Evolutionary conservation across 2,329 filamentous ascomycete genomes (phyloP).

Genomic region (Diaporthe australafricana): DNA sequence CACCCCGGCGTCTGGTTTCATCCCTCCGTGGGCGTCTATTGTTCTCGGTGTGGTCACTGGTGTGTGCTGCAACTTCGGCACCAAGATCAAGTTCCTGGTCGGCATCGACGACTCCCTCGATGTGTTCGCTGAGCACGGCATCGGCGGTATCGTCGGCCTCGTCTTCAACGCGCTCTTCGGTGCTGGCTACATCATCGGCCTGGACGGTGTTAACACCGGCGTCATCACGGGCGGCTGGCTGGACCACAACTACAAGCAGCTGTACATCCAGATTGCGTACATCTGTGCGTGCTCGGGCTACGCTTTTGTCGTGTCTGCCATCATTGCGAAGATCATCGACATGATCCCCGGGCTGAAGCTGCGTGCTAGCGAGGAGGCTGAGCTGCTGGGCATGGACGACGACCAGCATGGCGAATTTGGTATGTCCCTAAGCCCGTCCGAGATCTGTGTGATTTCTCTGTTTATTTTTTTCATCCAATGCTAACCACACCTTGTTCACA

Average conservation of each 20-base stretch:
- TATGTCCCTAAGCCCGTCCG: neutral
- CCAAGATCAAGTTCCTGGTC: conserved; percentile 73
- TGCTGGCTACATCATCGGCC: conserved; percentile 76
- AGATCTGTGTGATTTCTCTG: neutral
- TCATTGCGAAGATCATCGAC: conserved; percentile 81
- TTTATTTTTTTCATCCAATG: neutral
- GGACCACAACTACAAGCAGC: conserved; percentile 77
- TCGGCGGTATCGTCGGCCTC: conserved; percentile 76
- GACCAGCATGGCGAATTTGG: conserved; percentile 90
- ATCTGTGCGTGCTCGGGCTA: conserved; percentile 75
- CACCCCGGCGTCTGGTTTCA: conserved; percentile 76
- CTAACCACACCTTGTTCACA: conserved; percentile 6
- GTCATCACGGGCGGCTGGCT: conserved; percentile 75
- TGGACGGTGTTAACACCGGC: conserved; percentile 81
- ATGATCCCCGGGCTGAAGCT: conserved; percentile 82
- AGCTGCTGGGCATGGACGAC: conserved; percentile 89
- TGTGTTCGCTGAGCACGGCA: conserved; percentile 77
- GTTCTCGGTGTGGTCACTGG: conserved; percentile 75
- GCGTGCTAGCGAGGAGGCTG: conserved; percentile 83
- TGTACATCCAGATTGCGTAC: conserved; percentile 86
- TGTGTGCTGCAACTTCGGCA: conserved; percentile 75
- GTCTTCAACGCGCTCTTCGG: conserved; percentile 81
- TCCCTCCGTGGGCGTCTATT: conserved; percentile 75
- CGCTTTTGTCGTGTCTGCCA: conserved; percentile 78
- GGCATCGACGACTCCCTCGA: conserved; percentile 78